phyloP scores from a whole-genome alignment of 139 green algal species.

The Diplosphaera chodatii region DNA sequence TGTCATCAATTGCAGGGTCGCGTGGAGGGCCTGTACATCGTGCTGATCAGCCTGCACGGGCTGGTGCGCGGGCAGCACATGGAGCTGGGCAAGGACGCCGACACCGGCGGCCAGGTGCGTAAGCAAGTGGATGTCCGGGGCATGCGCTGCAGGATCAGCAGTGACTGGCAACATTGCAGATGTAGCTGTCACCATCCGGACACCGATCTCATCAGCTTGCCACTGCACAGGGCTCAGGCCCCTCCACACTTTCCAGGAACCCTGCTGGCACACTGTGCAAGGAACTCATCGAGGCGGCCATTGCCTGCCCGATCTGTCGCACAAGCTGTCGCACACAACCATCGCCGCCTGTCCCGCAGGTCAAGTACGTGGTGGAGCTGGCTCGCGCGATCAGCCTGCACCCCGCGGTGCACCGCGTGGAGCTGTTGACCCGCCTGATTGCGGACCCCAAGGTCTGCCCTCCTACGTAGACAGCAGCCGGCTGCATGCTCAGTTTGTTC shows the following conservation, averaged over 20 bases:
- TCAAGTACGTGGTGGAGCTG: slow-evolving; percentile 93
- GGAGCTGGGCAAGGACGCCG: slow-evolving; percentile 87
- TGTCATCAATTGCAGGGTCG: slow-evolving; percentile 10
- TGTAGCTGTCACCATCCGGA: too few species aligned
- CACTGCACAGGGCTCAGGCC: too few species aligned
- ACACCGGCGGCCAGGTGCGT: slow-evolving; percentile 83
- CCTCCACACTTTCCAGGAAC: too few species aligned
- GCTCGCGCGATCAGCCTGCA: slow-evolving; percentile 74
- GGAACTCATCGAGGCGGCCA: too few species aligned
- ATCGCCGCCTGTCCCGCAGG: slow-evolving; percentile 10
- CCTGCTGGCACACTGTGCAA: too few species aligned
- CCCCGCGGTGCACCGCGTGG: slow-evolving; percentile 84
- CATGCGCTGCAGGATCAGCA: too few species aligned
- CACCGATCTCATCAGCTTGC: too few species aligned
- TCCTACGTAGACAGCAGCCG: not conserved
- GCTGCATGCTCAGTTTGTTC: not conserved
- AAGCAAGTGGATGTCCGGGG: too few species aligned
- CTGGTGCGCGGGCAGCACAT: slow-evolving; percentile 83
- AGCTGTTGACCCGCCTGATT: slow-evolving; percentile 88
- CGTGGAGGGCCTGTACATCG: slow-evolving; percentile 69
- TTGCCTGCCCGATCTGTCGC: too few species aligned
- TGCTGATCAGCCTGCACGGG: slow-evolving; percentile 85
- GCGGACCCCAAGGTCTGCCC: slow-evolving; percentile 34
- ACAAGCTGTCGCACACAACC: too few species aligned
- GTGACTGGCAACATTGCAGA: too few species aligned